Evolutionary conservation across 257 asterid genomes (phyloP), one percentile per base, ranked within the genome.

Genomic region (Nicotiana knightiana): DNA sequence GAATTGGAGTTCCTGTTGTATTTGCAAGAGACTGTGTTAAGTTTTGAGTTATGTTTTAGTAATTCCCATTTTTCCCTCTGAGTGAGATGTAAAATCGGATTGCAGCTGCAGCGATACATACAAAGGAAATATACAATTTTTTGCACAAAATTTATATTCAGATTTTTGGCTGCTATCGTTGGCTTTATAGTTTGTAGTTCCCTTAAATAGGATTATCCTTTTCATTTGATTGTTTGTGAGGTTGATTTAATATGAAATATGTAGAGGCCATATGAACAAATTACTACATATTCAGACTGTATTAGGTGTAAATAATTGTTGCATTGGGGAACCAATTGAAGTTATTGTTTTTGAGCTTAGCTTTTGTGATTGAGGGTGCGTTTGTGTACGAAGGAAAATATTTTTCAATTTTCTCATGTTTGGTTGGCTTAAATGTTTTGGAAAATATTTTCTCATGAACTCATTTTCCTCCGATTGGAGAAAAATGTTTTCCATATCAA

Each of bases 1-100:
- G 82, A 64, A 73, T 71, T 82, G 59, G 54, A 57, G 66, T 80
- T 35, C 77, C 67, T 70, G 67, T 67, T 64, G 57, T 70, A 80
- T 83, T 73, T 78, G 79, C 65, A 70, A 63, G 62, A 26, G 43
- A 67, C 81, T 61, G 15, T 59, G 33, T 71, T 43, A 58, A 71
- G 7, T 70, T 82, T 71, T 46, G 61, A 67, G 83, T 80, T 71
- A n/a, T 65, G 63, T 71, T 35, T 83, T 77, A 55, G 83, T 35
- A 43, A 35, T 70, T 70, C 46, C 64, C 58, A 79, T 67, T 68
- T 83, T 39, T 1, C 17, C 64, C 46, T 48, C 24, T 24, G 57
- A 80, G 84, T 70, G 84, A 80, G 84, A 68, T 80, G 84, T 80
- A 80, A 70, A 71, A 71, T 80, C 81, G 51, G 33, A 61, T 80